Evolutionary conservation across 139 green algal species (phyloP), one percentile per base, ranked within the genome.

Genomic region (Tetradesmus obliquus): DNA sequence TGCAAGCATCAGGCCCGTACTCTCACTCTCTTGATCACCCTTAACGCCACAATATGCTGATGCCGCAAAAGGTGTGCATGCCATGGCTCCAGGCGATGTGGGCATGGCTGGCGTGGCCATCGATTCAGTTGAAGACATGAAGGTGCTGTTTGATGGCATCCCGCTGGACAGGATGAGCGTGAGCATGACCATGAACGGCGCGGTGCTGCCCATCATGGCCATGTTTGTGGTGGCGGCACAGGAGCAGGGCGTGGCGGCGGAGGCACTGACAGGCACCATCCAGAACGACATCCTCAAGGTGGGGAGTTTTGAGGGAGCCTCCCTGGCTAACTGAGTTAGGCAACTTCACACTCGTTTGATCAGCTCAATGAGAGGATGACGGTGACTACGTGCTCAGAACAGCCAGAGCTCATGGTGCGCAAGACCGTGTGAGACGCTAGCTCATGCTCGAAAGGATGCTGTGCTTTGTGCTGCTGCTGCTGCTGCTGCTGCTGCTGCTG

Each of bases 281-380:
- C 96, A 97, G 93, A 97, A 97, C 87, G 96, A 97, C 93, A 97
- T 97, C 88, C 84, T 97, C 15, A 97, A 97, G 95, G 92, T 92
- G 55, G 5, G 84, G 1, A 9, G 5, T 60, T 79, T 66, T 3
- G 76, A 83, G n/a, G n/a, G 76, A n/a, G 72, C 45, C 8, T 15
- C 55, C 45, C 32, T 54, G 69, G 20, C 79, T 45, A 45, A 45
- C 32, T 45, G 32, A 45, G 32, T 45, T 45, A 45, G 32, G 32
- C 32, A 45, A 45, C 32, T 45, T 45, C 32, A 45, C 32, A 45
- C 32, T 45, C 32, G 32, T 45, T 45, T 45, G 32, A 45, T 45
- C 32, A 45, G 32, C 32, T 45, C 32, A 45, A 45, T 45, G 32
- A 45, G 32, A 45, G 32, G 32, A 45, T 45, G 32, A 45, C 32